Base-by-base conservation (phyloP, 2,329 filamentous ascomycete genomes). In the Penicillium sp. region DNA sequence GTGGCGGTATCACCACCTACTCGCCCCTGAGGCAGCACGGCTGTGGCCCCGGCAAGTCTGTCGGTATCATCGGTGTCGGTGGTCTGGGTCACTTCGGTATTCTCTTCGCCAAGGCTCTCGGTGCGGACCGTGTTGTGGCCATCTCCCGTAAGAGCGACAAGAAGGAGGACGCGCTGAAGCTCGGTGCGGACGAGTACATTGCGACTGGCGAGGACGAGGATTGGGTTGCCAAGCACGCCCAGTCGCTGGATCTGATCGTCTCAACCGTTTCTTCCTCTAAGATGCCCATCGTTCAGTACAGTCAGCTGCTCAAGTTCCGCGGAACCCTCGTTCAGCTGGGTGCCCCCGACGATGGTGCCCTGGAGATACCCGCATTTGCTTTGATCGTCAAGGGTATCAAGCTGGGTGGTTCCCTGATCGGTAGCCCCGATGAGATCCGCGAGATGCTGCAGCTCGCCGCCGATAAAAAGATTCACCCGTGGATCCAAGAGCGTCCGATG, bases 1-100 rank as follows among this genome's bases (percentile, higher is more conserved):
- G 89, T 62, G 89, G 85, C 11, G 88, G 89, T 8, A 79, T 92
- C 50, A 92, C 89, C 0, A 80, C 85, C 0, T 92, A 82, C 65
- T 80, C 80, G 1, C 88, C 89, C 0, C 74, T 92, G 2, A 81
- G 80, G 45, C 77, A 84, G 13, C 83, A 87, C 38, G 82, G 81
- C 3, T 79, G 83, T 36, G 88, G 88, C 0, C 85, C 86, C 0
- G 88, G 87, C 4, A 88, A 88, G 69, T 78, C 72, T 9, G 85
- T 92, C 1, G 88, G 83, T 0, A 81, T 92, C 46, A 76, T 89
- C 9, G 87, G 88, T 14, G 74, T 90, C 5, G 88, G 88, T 27
- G 87, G 88, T 0, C 73, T 90, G 0, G 87, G 87, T 0, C 87
- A 91, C 63, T 86, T 90, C 54, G 88, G 80, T 1, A 67, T 91